phyloP scores from a whole-genome alignment of 257 asterid genomes.

The Nicotiana otophora region DNA sequence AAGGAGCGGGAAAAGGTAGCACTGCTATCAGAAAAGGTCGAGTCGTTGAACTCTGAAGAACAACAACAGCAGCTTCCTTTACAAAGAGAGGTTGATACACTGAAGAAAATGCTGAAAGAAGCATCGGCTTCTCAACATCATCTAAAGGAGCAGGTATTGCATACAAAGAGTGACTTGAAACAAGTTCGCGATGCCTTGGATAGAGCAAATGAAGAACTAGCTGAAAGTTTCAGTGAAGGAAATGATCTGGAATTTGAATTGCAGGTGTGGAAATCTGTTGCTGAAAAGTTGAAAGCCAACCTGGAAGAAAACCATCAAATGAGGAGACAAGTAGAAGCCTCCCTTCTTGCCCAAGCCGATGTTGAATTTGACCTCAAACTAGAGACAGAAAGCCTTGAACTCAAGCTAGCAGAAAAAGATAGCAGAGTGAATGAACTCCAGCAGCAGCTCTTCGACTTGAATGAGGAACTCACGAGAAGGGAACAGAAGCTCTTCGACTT shows the following conservation, averaged over 20 bases:
- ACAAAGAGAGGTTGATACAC: conserved; percentile 47
- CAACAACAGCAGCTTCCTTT: conserved; percentile 38
- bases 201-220: conserved; percentile 60
- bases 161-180: conserved; percentile 45
- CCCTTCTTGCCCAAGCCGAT: conserved; percentile 65
- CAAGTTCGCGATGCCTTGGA: conserved; percentile 47
- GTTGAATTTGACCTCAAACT: conserved; percentile 57
- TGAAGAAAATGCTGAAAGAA: conserved; percentile 42
- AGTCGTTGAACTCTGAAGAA: conserved; percentile 32
- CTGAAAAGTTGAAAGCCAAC: conserved; percentile 57
- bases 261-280: conserved; percentile 67
- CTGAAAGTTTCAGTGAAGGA: conserved; percentile 54
- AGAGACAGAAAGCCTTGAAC: conserved; percentile 9
- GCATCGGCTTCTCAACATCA: conserved; percentile 30
- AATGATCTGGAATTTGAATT: conserved; percentile 69
- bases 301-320: conserved; percentile 47
- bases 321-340: conserved; percentile 77
- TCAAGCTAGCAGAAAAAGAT: conserved; percentile 41
- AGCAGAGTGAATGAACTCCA: conserved; percentile 37
- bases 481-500: conserved; percentile 35
- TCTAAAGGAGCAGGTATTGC: conserved; percentile 47
- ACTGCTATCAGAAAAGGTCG: conserved; percentile 33
- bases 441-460: conserved; percentile 39
- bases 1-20: conserved; percentile 49
- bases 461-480: conserved; percentile 14